Evolutionary conservation across 2,329 filamentous ascomycete species (phyloP), one percentile per base, ranked within the genome.

Genomic region (Davidsoniella neocaledoniae): DNA sequence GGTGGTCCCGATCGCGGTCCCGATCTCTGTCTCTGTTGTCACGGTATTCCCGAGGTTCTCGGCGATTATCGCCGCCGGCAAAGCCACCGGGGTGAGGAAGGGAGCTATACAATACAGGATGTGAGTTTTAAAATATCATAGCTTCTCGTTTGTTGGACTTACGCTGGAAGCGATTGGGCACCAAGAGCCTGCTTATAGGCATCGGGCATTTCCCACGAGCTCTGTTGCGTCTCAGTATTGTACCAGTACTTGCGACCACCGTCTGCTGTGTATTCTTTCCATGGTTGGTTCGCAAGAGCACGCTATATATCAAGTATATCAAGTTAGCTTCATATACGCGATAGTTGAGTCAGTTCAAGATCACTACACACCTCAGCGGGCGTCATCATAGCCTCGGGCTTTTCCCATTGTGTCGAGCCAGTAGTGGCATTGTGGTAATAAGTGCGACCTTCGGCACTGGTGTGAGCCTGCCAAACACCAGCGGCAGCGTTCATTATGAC

Each of bases 181-280:
- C 80, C 80, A 52, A 88, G 69, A 53, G 85, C 83, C 57, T 74
- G 73, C 61, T 84, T 86, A 66, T 88, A 88, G 55, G 69, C 77
- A 50, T 86, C 83, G 50, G 91, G 91, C 74, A 94, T 88, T 60
- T 88, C 83, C 91, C 91, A 98, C 29, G 84, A 86, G 63, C 87
- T 96, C 67, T 87, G 76, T 66, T 90, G 88, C 42, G 85, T 88
- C 64, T 93, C 83, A 33, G 81, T 84, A 64, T 98, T 91, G 64
- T 88, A 90, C 84, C 87, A 98, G 66, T 98, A 98, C 62, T 90
- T 86, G 58, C 81, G 79, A 43, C 90, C 91, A 55, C 86, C 84
- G 54, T 87, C 79, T 19, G 85, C 81, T 23, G 82, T 86, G 61
- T 94, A 91, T 64, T 94, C 86, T 60, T 90, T 91, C 87, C 88